A percentile compares a stretch with the other conserved stretches of the same genome.
These are phyloP conservation scores for Schizochytrium sp. DNA, from an alignment of 108 stramenopile species.

Conservation along the genomic window DNA sequence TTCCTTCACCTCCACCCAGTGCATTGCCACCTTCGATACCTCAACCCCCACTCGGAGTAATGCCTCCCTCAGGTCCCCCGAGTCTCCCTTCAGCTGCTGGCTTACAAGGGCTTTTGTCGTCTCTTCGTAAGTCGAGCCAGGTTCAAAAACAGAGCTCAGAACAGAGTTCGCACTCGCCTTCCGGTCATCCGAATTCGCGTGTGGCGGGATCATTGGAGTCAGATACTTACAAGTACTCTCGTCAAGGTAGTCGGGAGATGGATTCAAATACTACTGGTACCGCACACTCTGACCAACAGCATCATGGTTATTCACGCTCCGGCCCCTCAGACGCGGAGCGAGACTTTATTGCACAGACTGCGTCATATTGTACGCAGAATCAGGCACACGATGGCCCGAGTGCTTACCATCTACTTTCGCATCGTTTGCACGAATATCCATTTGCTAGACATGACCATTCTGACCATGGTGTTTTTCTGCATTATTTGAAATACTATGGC, in stretches of 20 bases:
- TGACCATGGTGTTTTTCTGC: slow-evolving; percentile 7
- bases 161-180: no score
- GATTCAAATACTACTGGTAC: no score
- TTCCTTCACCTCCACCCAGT: no score
- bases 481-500: neutral
- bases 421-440: neutral
- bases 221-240: no score
- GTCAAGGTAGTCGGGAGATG: no score
- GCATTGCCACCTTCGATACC: no score
- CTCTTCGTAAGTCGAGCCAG: neutral
- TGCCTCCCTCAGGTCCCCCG: neutral
- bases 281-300: no score
- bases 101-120: neutral
- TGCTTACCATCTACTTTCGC: neutral
- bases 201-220: no score
- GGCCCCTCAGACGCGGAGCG: neutral
- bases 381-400: neutral
- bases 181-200: no score
- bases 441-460: slow-evolving; percentile 15
- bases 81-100: neutral
- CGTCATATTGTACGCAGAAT: neutral
- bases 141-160: neutral
- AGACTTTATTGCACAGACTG: neutral
- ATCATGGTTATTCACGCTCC: neutral
- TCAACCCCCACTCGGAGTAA: no score